A percentile compares a stretch with the other conserved stretches of the same genome.
Conservation (phyloP, 305 asterid genomes). For the Stenogyne calaminthoides region DNA sequence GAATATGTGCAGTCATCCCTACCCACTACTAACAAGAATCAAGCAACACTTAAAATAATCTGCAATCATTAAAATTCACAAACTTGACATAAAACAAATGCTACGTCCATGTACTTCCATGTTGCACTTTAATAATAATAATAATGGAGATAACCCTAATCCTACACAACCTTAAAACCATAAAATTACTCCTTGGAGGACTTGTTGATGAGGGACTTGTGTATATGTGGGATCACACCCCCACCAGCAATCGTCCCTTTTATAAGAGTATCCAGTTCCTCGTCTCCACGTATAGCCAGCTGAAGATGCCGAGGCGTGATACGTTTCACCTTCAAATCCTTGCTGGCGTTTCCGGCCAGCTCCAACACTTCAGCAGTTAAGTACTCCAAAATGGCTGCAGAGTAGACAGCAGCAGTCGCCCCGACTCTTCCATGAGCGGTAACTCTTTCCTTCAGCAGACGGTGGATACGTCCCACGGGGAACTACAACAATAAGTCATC, state of each 20-base stretch:
- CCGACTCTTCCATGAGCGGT: constrained; percentile 57
- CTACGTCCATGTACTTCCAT: constrained; percentile 32
- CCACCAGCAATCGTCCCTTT: constrained; percentile 64
- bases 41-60: neutral
- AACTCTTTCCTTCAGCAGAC: constrained; percentile 51
- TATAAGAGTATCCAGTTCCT: constrained; percentile 56
- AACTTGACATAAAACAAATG: constrained; percentile 21
- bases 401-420: constrained; percentile 58
- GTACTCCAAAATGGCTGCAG: constrained; percentile 57
- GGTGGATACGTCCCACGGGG: constrained; percentile 59
- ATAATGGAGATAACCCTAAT: constrained; percentile 11
- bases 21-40: neutral
- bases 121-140: constrained; percentile 20
- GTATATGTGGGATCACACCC: constrained; percentile 59
- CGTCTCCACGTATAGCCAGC: constrained; percentile 60
- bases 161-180: constrained; percentile 10
- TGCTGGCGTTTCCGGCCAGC: constrained; percentile 57
- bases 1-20: too few species aligned
- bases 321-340: constrained; percentile 59
- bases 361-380: constrained; percentile 56
- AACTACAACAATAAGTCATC: constrained; percentile 29
- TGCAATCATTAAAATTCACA: neutral
- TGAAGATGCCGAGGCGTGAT: constrained; percentile 57
- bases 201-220: constrained; percentile 59
- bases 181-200: constrained; percentile 46